Percentiles rank a stretch among this genome's conserved stretches.
Evolutionary conservation across 441 rosid species (phyloP).

Genomic region (Pelargonium australe): DNA sequence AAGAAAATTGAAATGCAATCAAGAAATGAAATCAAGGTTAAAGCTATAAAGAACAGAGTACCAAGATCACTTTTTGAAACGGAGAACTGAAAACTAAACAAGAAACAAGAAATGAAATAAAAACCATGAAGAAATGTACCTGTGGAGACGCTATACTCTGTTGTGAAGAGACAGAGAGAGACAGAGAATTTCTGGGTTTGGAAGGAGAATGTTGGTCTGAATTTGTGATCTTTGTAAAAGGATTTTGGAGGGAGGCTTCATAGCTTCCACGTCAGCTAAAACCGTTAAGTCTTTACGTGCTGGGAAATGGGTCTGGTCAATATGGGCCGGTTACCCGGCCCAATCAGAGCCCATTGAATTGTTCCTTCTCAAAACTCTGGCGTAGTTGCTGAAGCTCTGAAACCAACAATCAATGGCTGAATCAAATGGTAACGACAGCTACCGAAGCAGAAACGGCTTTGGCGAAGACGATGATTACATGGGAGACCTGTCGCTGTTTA

Average conservation of each 20-base stretch:
- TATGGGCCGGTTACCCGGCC: neutral
- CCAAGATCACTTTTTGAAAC: no score
- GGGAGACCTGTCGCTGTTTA: constrained; percentile 56
- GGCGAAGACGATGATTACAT: neutral
- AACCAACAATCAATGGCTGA: constrained; percentile 3
- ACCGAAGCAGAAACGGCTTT: neutral
- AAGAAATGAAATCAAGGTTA: neutral
- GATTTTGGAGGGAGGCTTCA: neutral
- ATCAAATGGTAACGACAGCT: neutral
- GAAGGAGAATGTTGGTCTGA: constrained; percentile 10
- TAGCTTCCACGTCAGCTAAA: constrained; percentile 2
- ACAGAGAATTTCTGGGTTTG: neutral
- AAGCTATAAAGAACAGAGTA: no score
- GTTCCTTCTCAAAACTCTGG: constrained; percentile 5
- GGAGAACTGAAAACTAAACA: no score
- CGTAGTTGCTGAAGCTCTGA: neutral
- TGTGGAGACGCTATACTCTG: constrained; percentile 6
- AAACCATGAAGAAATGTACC: constrained; percentile 3
- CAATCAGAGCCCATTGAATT: neutral
- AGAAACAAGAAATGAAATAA: no score
- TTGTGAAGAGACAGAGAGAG: neutral
- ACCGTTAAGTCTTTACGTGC: constrained; percentile 7
- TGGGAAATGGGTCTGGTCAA: neutral
- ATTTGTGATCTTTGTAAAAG: neutral
- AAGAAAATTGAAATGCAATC: neutral